phyloP scores from a whole-genome alignment of 805 yeast genomes.

The Sugiyamaella mastotermitis region DNA sequence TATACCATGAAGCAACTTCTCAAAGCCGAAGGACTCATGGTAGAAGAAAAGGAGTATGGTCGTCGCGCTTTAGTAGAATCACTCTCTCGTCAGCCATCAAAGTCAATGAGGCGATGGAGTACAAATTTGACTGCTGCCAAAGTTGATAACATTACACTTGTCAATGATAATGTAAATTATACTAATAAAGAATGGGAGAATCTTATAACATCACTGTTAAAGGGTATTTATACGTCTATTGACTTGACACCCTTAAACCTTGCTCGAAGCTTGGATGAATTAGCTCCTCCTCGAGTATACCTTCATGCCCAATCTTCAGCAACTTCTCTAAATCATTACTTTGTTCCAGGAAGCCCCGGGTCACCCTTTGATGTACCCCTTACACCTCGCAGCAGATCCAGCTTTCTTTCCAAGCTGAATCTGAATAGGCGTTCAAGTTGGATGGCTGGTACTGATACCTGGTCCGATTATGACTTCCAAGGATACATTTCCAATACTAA shows the following conservation, averaged over 20 bases:
- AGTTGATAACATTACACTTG: slow-evolving; percentile 12
- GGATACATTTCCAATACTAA: slow-evolving; percentile 9
- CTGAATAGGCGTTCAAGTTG: slow-evolving; percentile 17
- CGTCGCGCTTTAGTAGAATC: slow-evolving; percentile 10
- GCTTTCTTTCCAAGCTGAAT: slow-evolving; percentile 3
- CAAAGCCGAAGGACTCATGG: slow-evolving; percentile 8
- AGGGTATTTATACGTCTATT: slow-evolving; percentile 21
- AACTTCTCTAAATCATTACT: slow-evolving; percentile 7
- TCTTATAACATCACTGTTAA: slow-evolving; percentile 14
- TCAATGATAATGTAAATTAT: slow-evolving; percentile 8
- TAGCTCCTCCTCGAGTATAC: slow-evolving; percentile 5
- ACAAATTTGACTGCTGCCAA: slow-evolving; percentile 6
- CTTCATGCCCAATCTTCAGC: slow-evolving; percentile 17
- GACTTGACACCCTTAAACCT: slow-evolving; percentile 20
- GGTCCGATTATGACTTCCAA: slow-evolving; percentile 20
- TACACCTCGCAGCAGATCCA: neutral
- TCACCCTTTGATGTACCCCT: neutral
- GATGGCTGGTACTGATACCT: slow-evolving; percentile 14
- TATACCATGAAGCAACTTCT: slow-evolving; percentile 16
- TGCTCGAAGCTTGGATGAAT: slow-evolving; percentile 10
- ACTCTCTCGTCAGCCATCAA: slow-evolving; percentile 5
- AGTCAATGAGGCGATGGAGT: slow-evolving; percentile 15
- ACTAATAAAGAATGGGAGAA: slow-evolving; percentile 20
- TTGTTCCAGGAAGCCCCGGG: slow-evolving; percentile 1
- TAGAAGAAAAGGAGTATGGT: slow-evolving; percentile 2